phyloP scores from a whole-genome alignment of 805 yeast species.

The Ogataea ganodermae region DNA sequence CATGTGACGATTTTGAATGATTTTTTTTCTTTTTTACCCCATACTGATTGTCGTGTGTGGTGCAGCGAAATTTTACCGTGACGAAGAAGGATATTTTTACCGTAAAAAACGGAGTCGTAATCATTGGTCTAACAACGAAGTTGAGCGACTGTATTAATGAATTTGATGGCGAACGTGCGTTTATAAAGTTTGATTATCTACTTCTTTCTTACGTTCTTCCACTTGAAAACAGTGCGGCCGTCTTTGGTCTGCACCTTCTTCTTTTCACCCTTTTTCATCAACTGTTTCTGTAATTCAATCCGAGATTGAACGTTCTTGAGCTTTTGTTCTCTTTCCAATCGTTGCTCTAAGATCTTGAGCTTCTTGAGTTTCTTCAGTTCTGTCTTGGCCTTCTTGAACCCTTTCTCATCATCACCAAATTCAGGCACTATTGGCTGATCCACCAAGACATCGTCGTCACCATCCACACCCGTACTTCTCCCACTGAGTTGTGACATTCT shows the following conservation, averaged over 20 bases:
- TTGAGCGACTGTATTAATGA: not conserved
- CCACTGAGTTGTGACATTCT: slow-evolving; percentile 59
- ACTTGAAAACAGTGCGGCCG: slow-evolving; percentile 75
- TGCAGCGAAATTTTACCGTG: not conserved
- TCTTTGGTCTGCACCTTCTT: slow-evolving; percentile 66
- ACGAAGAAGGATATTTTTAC: not conserved
- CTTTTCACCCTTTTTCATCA: slow-evolving; percentile 88
- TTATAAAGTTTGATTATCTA: slow-evolving; percentile 20
- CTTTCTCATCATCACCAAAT: slow-evolving; percentile 28
- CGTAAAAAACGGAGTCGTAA: not conserved
- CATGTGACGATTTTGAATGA: not conserved
- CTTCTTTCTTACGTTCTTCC: slow-evolving; percentile 78
- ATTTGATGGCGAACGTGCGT: not conserved
- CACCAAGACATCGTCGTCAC: slow-evolving; percentile 16
- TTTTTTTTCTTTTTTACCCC: not conserved
- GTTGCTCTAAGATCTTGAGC: slow-evolving; percentile 58
- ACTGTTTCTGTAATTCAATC: slow-evolving; percentile 77
- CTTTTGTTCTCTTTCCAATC: slow-evolving; percentile 70
- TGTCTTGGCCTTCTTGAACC: slow-evolving; percentile 29
- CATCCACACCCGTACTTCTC: slow-evolving; percentile 38
- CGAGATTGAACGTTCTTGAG: slow-evolving; percentile 66
- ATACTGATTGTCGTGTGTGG: not conserved
- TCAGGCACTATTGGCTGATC: slow-evolving; percentile 25
- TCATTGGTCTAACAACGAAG: not conserved
- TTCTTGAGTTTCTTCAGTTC: slow-evolving; percentile 59